These are phyloP conservation scores for Aureobasidium sp. DNA, from an alignment of 2,329 filamentous ascomycete species.

Conservation along the genomic window DNA sequence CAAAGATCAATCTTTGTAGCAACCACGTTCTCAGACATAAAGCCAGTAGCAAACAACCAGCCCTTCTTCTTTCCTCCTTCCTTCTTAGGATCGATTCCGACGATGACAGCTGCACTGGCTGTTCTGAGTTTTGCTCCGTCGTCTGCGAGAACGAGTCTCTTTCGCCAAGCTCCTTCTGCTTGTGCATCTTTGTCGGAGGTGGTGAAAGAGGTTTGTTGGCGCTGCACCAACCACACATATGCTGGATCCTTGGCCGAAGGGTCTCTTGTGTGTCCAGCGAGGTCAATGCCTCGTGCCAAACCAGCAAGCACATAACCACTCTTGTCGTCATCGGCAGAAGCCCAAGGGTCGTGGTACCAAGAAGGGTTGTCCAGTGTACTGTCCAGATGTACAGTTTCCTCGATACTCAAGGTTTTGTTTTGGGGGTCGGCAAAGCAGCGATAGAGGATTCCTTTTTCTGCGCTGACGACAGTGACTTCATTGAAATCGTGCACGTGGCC, in stretches of 20 bases:
- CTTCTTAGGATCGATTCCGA: constrained; percentile 44
- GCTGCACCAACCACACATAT: constrained; percentile 40
- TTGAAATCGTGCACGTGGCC: constrained; percentile 32
- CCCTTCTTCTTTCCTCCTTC: constrained; percentile 42
- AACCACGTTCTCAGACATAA: constrained; percentile 43
- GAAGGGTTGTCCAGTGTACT: constrained; percentile 50
- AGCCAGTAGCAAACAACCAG: constrained; percentile 54
- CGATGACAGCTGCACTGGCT: constrained; percentile 46
- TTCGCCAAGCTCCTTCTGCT: constrained; percentile 32
- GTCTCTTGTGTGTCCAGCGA: constrained; percentile 33
- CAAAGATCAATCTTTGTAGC: constrained; percentile 47
- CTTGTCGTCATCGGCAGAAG: constrained; percentile 37
- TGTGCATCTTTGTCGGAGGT: background rate
- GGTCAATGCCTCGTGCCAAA: constrained; percentile 34
- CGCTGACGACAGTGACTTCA: constrained; percentile 33
- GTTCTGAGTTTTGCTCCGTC: constrained; percentile 46
- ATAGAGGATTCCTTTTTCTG: constrained; percentile 42
- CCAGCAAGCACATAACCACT: constrained; percentile 51
- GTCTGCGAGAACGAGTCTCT: constrained; percentile 50
- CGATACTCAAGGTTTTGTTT: constrained; percentile 32
- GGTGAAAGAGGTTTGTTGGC: background rate
- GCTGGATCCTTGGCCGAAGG: constrained; percentile 35
- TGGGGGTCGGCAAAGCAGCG: constrained; percentile 24
- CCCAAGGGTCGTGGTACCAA: constrained; percentile 51
- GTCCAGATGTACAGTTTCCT: constrained; percentile 39